Percentiles rank a stretch among this genome's conserved stretches.
phyloP scores from a whole-genome alignment of 139 green algal genomes.

The Picocystis salinarum region DNA sequence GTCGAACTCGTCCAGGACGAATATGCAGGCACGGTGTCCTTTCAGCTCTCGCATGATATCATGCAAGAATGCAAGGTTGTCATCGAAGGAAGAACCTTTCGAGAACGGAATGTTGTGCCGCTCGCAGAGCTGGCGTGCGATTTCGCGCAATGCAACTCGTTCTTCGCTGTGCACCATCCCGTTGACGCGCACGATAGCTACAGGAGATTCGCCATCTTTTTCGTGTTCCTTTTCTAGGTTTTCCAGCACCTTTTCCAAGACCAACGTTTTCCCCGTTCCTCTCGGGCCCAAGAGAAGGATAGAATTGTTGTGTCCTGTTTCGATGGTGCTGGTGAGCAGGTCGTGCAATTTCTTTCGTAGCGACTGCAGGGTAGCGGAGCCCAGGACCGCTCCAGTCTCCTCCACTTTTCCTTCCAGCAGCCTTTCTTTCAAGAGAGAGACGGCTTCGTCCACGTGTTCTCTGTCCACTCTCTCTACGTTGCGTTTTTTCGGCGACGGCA shows the following conservation, averaged over 20 bases:
- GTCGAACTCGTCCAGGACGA: slow-evolving; percentile 66
- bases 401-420: too few species aligned
- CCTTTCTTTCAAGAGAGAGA: too few species aligned
- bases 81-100: slow-evolving; percentile 26
- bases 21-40: slow-evolving; percentile 27
- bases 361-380: too few species aligned
- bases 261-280: slow-evolving; percentile 31
- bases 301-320: slow-evolving; percentile 10
- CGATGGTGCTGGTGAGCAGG: slow-evolving; percentile 5
- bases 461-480: too few species aligned
- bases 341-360: too few species aligned
- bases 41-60: slow-evolving; percentile 37
- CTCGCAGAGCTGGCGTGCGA: slow-evolving; percentile 48
- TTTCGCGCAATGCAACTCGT: slow-evolving; percentile 41
- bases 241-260: slow-evolving; percentile 14
- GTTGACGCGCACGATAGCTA: slow-evolving; percentile 52
- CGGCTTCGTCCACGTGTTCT: too few species aligned
- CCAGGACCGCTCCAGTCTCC: too few species aligned
- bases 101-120: slow-evolving; percentile 22
- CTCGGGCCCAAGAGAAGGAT: slow-evolving; percentile 23
- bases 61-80: slow-evolving; percentile 60
- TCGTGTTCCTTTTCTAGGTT: slow-evolving; percentile 16
- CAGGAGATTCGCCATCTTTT: slow-evolving; percentile 7
- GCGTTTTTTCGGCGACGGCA: too few species aligned
- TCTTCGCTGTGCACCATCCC: slow-evolving; percentile 49